A percentile compares a stretch with the other conserved stretches of the same genome.
These are phyloP conservation scores for Pelagomonas calceolata DNA, from an alignment of 108 stramenopile genomes.

Conservation along the genomic window DNA sequence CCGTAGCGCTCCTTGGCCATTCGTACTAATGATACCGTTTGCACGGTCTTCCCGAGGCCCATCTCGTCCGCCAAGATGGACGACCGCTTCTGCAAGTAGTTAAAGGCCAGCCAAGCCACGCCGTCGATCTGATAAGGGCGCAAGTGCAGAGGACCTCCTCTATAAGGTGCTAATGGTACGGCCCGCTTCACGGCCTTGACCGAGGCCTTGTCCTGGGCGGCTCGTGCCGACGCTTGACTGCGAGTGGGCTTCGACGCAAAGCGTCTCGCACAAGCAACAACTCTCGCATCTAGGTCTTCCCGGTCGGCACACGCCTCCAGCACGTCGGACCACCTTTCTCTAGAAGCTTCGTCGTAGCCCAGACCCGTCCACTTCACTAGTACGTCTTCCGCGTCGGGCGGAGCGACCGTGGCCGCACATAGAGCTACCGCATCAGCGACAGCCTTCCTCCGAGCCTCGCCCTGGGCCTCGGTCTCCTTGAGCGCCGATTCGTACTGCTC, in stretches of 20 bases:
- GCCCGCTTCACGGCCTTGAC: background rate
- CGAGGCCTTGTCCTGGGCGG: background rate
- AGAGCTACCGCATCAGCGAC: too few species aligned
- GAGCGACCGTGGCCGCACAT: background rate
- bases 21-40: constrained; percentile 12
- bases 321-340: background rate
- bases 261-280: background rate
- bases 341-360: background rate
- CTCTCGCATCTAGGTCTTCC: background rate
- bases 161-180: background rate
- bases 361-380: background rate
- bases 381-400: background rate
- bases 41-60: constrained; percentile 63
- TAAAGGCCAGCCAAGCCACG: constrained; percentile 73
- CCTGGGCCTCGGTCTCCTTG: too few species aligned
- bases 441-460: too few species aligned
- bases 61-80: constrained; percentile 92
- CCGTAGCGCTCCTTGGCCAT: background rate
- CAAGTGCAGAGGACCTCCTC: constrained; percentile 24
- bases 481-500: too few species aligned
- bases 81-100: constrained; percentile 56
- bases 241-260: background rate
- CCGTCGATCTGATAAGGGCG: constrained; percentile 90
- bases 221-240: background rate
- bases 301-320: background rate